Evolutionary conservation across 2,329 filamentous ascomycete genomes (phyloP).

Genomic region (Aspergillus vadensis): DNA sequence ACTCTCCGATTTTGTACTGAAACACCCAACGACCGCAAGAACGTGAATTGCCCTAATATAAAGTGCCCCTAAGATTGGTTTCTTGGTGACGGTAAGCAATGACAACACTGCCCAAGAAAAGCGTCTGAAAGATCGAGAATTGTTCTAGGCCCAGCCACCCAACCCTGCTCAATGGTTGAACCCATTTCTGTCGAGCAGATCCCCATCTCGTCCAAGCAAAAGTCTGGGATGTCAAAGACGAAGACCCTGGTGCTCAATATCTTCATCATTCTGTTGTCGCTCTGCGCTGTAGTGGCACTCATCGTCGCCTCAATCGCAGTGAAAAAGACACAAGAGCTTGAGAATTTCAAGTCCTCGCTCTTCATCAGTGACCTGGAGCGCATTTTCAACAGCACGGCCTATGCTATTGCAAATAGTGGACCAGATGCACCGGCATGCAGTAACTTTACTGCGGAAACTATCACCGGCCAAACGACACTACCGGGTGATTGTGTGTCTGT

Average conservation of each 20-base stretch:
- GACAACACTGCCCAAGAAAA: too few species aligned
- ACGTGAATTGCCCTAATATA: too few species aligned
- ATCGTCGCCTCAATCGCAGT: background rate
- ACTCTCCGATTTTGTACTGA: too few species aligned
- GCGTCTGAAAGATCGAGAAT: too few species aligned
- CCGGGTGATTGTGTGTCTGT: background rate
- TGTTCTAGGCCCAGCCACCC: too few species aligned
- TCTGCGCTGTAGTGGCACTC: background rate
- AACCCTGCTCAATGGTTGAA: too few species aligned
- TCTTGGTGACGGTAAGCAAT: too few species aligned
- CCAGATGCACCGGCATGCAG: background rate
- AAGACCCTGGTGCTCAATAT: background rate
- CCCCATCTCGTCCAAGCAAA: fast-evolving
- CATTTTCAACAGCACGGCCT: background rate
- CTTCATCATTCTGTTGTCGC: background rate
- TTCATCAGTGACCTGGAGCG: background rate
- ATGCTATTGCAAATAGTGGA: background rate
- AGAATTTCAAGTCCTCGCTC: background rate
- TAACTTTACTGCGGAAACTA: background rate
- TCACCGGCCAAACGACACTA: background rate
- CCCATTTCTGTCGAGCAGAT: too few species aligned
- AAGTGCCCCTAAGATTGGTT: fast-evolving
- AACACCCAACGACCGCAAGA: too few species aligned
- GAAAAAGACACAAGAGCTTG: background rate
- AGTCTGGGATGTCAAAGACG: too few species aligned